Percentiles rank a stretch among this genome's conserved stretches.
phyloP scores from a whole-genome alignment of 2,329 filamentous ascomycete species.

The Aspergillus melleus region DNA sequence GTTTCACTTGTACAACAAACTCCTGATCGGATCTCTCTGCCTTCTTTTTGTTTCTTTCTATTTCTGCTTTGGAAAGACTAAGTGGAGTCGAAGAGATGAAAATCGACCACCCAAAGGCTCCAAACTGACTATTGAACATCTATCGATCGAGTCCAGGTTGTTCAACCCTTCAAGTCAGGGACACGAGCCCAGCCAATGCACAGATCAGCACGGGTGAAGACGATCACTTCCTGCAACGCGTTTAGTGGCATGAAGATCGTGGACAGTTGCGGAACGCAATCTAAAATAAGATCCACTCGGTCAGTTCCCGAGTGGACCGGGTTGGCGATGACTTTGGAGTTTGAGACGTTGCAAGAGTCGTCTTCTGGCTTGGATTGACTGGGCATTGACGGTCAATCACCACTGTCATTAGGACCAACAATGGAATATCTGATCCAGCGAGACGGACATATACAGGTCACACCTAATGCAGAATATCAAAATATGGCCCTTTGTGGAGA shows the following conservation, averaged over 20 bases:
- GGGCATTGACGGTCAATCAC: background rate
- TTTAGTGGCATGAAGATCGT: background rate
- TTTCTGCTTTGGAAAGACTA: too few relatives aligned
- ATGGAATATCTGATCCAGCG: background rate
- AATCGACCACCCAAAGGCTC: background rate
- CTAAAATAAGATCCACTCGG: background rate
- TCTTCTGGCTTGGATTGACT: background rate
- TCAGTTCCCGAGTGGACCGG: background rate
- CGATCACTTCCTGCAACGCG: background rate
- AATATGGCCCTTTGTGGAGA: background rate
- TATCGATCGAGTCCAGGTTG: background rate
- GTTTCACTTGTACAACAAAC: too few relatives aligned
- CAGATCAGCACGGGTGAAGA: background rate
- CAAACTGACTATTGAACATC: background rate
- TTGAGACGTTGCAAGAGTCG: background rate
- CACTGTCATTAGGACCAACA: background rate
- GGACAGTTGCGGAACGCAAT: background rate
- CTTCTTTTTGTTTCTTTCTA: too few relatives aligned
- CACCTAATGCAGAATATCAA: too few relatives aligned
- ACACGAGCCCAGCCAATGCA: background rate
- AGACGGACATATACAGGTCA: background rate
- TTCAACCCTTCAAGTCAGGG: background rate
- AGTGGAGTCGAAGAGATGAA: background rate
- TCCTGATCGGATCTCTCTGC: too few relatives aligned
- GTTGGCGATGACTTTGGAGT: background rate